Base-by-base conservation (phyloP, 805 yeast genomes). In the Pachysolen tannophilus region DNA sequence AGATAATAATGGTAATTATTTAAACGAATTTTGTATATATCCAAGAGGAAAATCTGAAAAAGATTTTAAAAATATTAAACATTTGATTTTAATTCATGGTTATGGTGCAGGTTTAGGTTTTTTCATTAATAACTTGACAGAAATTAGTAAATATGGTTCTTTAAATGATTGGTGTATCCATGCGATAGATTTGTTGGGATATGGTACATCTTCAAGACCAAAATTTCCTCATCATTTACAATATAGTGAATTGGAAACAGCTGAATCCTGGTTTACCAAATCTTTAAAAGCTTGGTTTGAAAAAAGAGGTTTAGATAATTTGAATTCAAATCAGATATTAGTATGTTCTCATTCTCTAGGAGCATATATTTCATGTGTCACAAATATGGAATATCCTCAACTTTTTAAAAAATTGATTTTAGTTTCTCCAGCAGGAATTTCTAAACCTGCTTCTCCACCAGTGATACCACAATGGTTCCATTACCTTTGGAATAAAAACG, bases 311-410 rank as follows among this genome's bases (percentile, higher is more conserved):
- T 61, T 72, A 17, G 33, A 46, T 19, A 41, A 51, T 6, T 34
- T 57, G 17, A 34, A 48, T 19, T 49, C 55, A 8, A 60, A 64
- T 16, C 66, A 68, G 37, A 75, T 75, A 39, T 59, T 79, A 34
- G 69, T 75, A 29, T 72, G 78, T 55, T 94, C 95, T 2, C 98
- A 90, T 58, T 87, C 96, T 0, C 67, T 92, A 72, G 98, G 98
- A 4, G 96, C 94, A 0, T 90, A 88, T 51, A 48, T 90, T 16
- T 72, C 82, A 52, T 71, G 80, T 1, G 57, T 79, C 4, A 82
- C 85, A 46, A 81, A 84, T 3, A 63, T 77, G 35, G 65, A 67
- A 35, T 59, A 67, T 42, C 85, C 90, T 1, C 58, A 63, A 2
- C 70, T 75, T 30, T 79, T 88, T 42, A 61, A 67, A 32, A 81